Evolutionary conservation across 768 basidiomycete species (phyloP).

Genomic region (Trametes elegans): DNA sequence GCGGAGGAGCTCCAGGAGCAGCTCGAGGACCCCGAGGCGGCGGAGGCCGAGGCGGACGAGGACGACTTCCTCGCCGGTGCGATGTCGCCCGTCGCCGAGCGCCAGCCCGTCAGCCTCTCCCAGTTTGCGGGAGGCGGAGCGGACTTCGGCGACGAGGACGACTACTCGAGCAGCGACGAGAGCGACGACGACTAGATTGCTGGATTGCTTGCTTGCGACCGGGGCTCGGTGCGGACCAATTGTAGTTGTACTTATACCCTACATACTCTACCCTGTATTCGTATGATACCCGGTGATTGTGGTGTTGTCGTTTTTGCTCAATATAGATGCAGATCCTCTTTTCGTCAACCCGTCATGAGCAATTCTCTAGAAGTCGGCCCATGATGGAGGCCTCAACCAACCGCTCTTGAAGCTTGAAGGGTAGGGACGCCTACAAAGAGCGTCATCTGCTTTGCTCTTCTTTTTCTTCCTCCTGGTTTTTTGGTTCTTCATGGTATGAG

Average conservation of each 20-base stretch:
- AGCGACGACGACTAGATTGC: constrained; percentile 28
- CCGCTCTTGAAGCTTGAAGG: no score
- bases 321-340: neutral
- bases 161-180: constrained; percentile 27
- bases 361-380: no score
- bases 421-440: no score
- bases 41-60: constrained; percentile 15
- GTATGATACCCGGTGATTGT: neutral
- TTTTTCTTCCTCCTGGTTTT: no score
- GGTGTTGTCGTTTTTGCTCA: neutral
- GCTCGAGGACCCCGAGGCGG: constrained; percentile 5
- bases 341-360: no score
- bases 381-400: neutral
- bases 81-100: constrained; percentile 20
- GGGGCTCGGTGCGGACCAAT: neutral
- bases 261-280: constrained; percentile 4
- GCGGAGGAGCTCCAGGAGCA: constrained; percentile 18
- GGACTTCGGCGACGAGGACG: constrained; percentile 27
- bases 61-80: constrained; percentile 21
- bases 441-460: no score
- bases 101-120: constrained; percentile 12
- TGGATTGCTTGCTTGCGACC: neutral
- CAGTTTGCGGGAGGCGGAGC: constrained; percentile 2
- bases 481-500: no score
- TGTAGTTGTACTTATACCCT: constrained; percentile 6